Percentiles rank a stretch among this genome's conserved stretches.
Conservation (phyloP, 768 basidiomycete species). For the Candolleomyces aberdarensis region DNA sequence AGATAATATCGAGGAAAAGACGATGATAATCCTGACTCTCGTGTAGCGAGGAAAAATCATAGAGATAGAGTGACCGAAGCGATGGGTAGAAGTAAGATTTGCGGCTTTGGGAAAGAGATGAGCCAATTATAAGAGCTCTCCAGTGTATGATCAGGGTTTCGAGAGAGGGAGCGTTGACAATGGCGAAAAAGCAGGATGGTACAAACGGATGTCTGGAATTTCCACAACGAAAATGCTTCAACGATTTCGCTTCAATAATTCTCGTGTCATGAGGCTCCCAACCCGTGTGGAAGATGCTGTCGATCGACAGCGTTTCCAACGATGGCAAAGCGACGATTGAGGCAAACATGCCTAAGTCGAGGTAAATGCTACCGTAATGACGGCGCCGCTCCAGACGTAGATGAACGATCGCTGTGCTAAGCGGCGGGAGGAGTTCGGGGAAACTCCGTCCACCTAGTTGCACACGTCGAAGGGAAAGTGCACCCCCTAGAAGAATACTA, state of each 20-base stretch:
- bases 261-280: background rate
- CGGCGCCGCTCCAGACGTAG: background rate
- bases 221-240: background rate
- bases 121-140: background rate
- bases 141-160: background rate
- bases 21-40: background rate
- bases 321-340: background rate
- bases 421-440: background rate
- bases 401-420: background rate
- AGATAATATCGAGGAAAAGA: background rate
- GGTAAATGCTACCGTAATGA: background rate
- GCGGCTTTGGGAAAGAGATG: background rate
- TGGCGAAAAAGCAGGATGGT: background rate
- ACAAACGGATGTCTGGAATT: background rate
- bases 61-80: background rate
- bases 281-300: background rate
- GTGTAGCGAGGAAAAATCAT: background rate
- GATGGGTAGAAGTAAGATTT: background rate
- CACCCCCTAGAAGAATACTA: conserved; percentile 13
- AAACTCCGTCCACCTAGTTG: conserved; percentile 8
- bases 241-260: background rate
- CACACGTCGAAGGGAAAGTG: conserved; percentile 14
- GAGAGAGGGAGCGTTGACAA: background rate
- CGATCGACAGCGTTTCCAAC: background rate
- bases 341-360: background rate